A percentile compares a stretch with the other conserved stretches of the same genome.
Conservation (phyloP, 805 yeast species). For the Candida railenensis region DNA sequence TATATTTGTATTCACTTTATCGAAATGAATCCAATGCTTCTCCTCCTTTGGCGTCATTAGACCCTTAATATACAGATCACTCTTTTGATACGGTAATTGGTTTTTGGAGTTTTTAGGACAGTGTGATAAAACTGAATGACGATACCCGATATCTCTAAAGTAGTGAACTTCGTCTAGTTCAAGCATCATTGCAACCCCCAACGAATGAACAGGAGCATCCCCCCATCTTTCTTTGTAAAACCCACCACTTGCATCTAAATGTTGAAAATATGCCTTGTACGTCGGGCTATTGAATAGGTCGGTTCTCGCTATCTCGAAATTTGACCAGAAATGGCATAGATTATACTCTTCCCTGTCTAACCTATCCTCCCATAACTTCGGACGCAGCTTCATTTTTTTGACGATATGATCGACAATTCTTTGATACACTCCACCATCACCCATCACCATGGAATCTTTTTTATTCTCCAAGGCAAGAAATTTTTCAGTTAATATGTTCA, state of each 20-base stretch:
- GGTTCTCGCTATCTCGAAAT: conserved; percentile 86
- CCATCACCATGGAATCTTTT: conserved; percentile 34
- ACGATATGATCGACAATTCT: conserved; percentile 6
- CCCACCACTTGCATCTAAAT: conserved; percentile 72
- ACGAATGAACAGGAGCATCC: conserved; percentile 91
- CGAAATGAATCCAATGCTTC: conserved; percentile 34
- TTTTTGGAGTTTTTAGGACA: conserved; percentile 64
- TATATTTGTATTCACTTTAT: conserved; percentile 22
- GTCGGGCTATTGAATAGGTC: conserved; percentile 66
- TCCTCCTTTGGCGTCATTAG: conserved; percentile 13
- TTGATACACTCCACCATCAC: conserved; percentile 16
- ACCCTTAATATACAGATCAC: conserved; percentile 22
- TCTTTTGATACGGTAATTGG: conserved; percentile 47
- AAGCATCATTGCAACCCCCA: conserved; percentile 78
- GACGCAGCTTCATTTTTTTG: conserved; percentile 6
- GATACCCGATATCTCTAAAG: conserved; percentile 89
- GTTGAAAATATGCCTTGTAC: conserved; percentile 67
- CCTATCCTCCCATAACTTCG: conserved; percentile 47
- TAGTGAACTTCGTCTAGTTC: conserved; percentile 75
- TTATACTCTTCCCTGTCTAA: conserved; percentile 70
- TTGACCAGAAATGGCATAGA: conserved; percentile 88
- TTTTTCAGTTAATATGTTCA: conserved; percentile 22
- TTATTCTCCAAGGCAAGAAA: conserved; percentile 21
- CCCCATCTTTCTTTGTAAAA: conserved; percentile 96
- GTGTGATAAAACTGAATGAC: conserved; percentile 76